Evolutionary conservation across 768 basidiomycete genomes (phyloP).

Genomic region (Xerocomellus amylosporus): DNA sequence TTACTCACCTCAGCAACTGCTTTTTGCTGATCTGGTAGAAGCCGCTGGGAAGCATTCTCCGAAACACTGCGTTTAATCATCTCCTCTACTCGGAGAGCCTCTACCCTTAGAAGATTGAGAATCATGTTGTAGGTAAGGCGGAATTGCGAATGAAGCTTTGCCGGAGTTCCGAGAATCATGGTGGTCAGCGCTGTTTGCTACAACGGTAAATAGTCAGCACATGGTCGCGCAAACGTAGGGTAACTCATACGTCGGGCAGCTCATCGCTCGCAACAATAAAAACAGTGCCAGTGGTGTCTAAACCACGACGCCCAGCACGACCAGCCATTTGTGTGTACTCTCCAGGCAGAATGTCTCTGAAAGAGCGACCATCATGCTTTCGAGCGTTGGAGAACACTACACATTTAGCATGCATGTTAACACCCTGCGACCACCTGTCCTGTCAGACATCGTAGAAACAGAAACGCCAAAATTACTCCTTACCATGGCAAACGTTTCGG

Average conservation of each 20-base stretch:
- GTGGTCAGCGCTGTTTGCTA: constrained; percentile 72
- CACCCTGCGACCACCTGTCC: constrained; percentile 57
- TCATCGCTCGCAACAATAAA: constrained; percentile 83
- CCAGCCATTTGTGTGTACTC: constrained; percentile 99
- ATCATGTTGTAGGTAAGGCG: constrained; percentile 99
- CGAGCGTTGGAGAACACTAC: constrained; percentile 94
- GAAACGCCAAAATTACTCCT: constrained; percentile 10
- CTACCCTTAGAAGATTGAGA: constrained; percentile 90
- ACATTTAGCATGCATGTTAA: constrained; percentile 98
- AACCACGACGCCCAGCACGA: constrained; percentile 91
- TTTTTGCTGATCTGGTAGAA: constrained; percentile 91
- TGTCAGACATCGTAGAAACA: constrained; percentile 10
- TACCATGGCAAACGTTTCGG: constrained; percentile 99
- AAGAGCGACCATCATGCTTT: constrained; percentile 92
- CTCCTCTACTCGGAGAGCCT: constrained; percentile 94
- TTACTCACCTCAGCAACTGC: constrained; percentile 72
- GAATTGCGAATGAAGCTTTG: constrained; percentile 93
- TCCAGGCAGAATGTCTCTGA: constrained; percentile 86
- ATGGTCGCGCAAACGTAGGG: neutral
- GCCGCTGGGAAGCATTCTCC: constrained; percentile 90
- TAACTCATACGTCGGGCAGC: constrained; percentile 70
- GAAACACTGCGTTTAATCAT: constrained; percentile 99
- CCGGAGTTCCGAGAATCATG: constrained; percentile 95
- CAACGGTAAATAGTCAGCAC: neutral
- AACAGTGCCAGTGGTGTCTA: constrained; percentile 94